Conservation (phyloP, 768 basidiomycete species). For the Hypholoma fasciculare region DNA sequence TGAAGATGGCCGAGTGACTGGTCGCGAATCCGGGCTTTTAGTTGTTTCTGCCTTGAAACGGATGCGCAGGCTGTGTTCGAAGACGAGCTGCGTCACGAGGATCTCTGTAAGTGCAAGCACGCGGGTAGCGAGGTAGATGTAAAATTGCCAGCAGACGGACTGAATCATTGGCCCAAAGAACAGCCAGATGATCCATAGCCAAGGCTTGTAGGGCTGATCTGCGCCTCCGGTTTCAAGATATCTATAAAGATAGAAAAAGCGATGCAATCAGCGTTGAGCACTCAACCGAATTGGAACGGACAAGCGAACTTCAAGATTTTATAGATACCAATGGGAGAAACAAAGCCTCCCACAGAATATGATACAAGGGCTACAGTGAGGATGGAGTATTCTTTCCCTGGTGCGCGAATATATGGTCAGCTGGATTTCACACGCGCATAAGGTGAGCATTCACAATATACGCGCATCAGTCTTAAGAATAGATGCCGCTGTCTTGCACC, state of each 20-base stretch:
- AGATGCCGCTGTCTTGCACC: conserved; percentile 39
- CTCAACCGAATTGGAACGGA: too few relatives aligned
- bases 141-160: conserved; percentile 54
- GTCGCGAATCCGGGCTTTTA: neutral
- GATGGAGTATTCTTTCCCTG: conserved; percentile 28
- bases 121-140: conserved; percentile 48
- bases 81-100: conserved; percentile 41
- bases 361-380: conserved; percentile 27
- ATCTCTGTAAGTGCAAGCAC: conserved; percentile 39
- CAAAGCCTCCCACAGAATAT: conserved; percentile 27
- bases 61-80: conserved; percentile 55
- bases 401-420: neutral
- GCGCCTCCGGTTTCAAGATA: conserved; percentile 57
- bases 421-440: neutral
- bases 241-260: conserved; percentile 23
- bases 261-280: neutral
- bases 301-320: conserved; percentile 34
- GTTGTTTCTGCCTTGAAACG: conserved; percentile 49
- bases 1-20: neutral
- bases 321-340: conserved; percentile 42
- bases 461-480: conserved; percentile 44
- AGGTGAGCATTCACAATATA: conserved; percentile 24
- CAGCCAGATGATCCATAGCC: conserved; percentile 59
- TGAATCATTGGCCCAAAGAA: conserved; percentile 47
- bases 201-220: conserved; percentile 39